phyloP scores from a whole-genome alignment of 257 asterid genomes.

The Galeopsis tetrahit region DNA sequence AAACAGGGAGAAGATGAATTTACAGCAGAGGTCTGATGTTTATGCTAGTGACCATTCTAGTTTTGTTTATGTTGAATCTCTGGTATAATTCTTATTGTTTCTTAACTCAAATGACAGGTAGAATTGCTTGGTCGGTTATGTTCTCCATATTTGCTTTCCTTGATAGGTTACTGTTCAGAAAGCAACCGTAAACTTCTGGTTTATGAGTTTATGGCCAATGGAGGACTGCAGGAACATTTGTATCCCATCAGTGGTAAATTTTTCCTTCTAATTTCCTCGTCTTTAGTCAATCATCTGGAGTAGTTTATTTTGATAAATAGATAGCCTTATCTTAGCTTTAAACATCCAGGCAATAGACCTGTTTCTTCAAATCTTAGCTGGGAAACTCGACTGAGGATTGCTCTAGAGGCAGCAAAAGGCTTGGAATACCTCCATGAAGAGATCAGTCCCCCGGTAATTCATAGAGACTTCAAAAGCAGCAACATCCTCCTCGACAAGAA shows the following conservation, averaged over 20 bases:
- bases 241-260: slow-evolving; percentile 67
- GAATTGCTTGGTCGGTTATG: slow-evolving; percentile 74
- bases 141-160: slow-evolving; percentile 72
- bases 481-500: slow-evolving; percentile 79
- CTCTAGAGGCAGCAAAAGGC: slow-evolving; percentile 94
- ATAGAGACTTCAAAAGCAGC: slow-evolving; percentile 93
- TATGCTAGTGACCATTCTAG: slow-evolving; percentile 1
- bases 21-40: slow-evolving; percentile 68
- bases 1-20: slow-evolving; percentile 93
- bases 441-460: slow-evolving; percentile 81
- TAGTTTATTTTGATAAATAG: background rate
- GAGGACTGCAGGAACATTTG: slow-evolving; percentile 94
- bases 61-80: background rate
- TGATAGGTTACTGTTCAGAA: slow-evolving; percentile 85
- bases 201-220: slow-evolving; percentile 94
- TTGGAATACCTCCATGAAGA: slow-evolving; percentile 91
- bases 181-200: slow-evolving; percentile 75
- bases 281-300: background rate
- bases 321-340: too few relatives aligned
- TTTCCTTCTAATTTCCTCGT: background rate
- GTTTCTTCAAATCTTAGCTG: slow-evolving; percentile 68
- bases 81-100: slow-evolving; percentile 1
- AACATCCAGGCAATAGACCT: slow-evolving; percentile 50
- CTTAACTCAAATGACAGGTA: slow-evolving; percentile 52
- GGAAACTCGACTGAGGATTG: slow-evolving; percentile 83